Percentiles rank a stretch among this genome's conserved stretches.
Evolutionary conservation across 306 rosid genomes (phyloP).

Genomic region (cucumber (Cucumis sativus)): Cucumber_9930_V3 NC_026660.2:10866001-10866500

Average conservation of each 20-base stretch:
- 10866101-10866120: background rate
- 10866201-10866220: background rate
- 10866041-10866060: background rate
- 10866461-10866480: slow-evolving; percentile 1
- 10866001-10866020: background rate
- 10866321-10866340: slow-evolving; percentile 99
- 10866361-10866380: slow-evolving; percentile 96
- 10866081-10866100: background rate
- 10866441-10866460: slow-evolving; percentile 4
- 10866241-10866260: background rate
- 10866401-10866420: slow-evolving; percentile 92
- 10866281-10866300: background rate
- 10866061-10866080: background rate
- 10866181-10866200: background rate
- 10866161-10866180: background rate
- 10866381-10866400: slow-evolving; percentile 97
- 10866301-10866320: slow-evolving; percentile 26
- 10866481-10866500: background rate
- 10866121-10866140: background rate
- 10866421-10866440: slow-evolving; percentile 43
- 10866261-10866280: background rate
- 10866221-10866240: background rate
- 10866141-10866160: background rate
- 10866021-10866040: background rate
- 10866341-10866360: slow-evolving; percentile 81